A percentile compares a stretch with the other conserved stretches of the same genome.
Conservation (phyloP, 2,329 filamentous ascomycete genomes). For the Aureobasidium sp. region DNA sequence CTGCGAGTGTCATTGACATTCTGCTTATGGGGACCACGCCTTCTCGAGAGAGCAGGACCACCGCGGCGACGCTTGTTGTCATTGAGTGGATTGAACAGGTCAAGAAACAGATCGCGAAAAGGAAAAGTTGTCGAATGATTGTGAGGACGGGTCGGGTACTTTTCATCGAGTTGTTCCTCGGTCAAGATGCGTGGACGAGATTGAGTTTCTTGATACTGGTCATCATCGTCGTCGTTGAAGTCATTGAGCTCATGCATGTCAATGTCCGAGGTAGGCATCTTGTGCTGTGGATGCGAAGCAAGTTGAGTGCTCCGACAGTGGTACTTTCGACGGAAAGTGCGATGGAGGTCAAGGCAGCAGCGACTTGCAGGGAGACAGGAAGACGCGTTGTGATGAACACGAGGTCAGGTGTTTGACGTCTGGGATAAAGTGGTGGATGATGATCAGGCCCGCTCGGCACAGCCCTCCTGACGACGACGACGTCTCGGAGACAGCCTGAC, state of each 20-base stretch:
- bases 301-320: slow-evolving; percentile 5
- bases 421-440: neutral
- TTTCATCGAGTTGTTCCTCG: slow-evolving; percentile 45
- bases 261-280: slow-evolving; percentile 26
- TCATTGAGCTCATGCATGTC: slow-evolving; percentile 39
- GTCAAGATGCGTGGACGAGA: slow-evolving; percentile 28
- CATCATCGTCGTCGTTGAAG: slow-evolving; percentile 36
- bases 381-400: neutral
- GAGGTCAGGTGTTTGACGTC: slow-evolving; percentile 5
- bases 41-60: slow-evolving; percentile 46
- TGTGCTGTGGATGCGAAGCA: slow-evolving; percentile 16
- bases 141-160: slow-evolving; percentile 71
- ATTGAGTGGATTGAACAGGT: slow-evolving; percentile 72
- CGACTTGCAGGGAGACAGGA: neutral
- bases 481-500: neutral
- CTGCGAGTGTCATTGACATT: slow-evolving; percentile 72
- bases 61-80: slow-evolving; percentile 69
- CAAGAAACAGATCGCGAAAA: slow-evolving; percentile 71
- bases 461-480: neutral
- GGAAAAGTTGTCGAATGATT: slow-evolving; percentile 74
- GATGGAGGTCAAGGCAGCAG: slow-evolving; percentile 6
- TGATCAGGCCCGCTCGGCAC: neutral
- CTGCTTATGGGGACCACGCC: slow-evolving; percentile 52
- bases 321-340: neutral
- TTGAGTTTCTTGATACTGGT: slow-evolving; percentile 35